Conservation (phyloP, 257 asterid genomes). For the Striga asiatica region DNA sequence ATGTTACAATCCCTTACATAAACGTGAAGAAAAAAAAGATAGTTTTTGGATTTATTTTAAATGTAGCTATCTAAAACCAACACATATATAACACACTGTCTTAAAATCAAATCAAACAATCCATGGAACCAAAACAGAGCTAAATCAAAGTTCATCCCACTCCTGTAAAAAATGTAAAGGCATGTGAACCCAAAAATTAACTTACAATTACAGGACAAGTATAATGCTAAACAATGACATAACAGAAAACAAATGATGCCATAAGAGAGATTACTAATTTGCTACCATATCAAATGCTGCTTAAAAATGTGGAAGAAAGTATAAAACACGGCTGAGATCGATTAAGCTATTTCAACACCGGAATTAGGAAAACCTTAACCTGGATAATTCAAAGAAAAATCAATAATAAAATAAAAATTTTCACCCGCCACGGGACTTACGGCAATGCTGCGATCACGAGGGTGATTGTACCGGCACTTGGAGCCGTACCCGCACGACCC, state of each 20-base stretch:
- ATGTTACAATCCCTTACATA: neutral
- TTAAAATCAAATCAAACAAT: neutral
- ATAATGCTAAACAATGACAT: neutral
- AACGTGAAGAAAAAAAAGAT: neutral
- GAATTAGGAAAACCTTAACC: neutral
- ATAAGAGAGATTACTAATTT: neutral
- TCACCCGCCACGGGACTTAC: constrained; percentile 27
- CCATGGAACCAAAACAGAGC: neutral
- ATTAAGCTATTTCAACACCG: neutral
- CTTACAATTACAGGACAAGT: constrained; percentile 8
- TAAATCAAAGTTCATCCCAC: neutral
- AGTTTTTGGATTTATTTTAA: too few relatives aligned
- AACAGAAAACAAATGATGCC: neutral
- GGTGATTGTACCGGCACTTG: constrained; percentile 85
- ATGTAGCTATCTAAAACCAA: too few relatives aligned
- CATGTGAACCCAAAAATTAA: neutral
- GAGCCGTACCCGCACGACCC: constrained; percentile 77
- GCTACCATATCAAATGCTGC: neutral
- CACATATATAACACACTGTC: neutral
- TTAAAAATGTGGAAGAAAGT: neutral
- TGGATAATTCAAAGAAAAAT: neutral
- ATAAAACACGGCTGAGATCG: constrained; percentile 4
- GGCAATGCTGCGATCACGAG: constrained; percentile 46
- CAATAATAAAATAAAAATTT: neutral
- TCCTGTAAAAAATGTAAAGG: neutral